Conservation (phyloP, 768 basidiomycete species). For the Suillus subalutaceus region DNA sequence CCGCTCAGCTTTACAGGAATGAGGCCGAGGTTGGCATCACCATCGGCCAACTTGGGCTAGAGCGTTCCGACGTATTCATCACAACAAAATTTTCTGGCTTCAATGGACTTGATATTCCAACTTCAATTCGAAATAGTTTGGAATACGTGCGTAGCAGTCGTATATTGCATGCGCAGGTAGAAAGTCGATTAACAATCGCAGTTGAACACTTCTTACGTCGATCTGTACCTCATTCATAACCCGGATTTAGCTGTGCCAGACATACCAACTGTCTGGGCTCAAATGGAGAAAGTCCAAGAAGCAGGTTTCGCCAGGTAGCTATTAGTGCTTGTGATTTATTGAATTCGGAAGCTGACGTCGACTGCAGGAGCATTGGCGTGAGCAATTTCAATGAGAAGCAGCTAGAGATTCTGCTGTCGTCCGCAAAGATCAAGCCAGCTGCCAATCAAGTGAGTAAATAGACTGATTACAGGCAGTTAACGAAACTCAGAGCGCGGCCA, state of each 20-base stretch:
- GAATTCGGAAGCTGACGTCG: not conserved
- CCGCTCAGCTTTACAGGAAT: conserved; percentile 62
- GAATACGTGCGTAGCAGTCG: conserved; percentile 46
- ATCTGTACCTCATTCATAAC: conserved; percentile 71
- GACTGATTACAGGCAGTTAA: not conserved
- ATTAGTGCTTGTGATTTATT: not conserved
- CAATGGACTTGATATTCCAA: conserved; percentile 52
- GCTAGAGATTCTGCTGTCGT: conserved; percentile 56
- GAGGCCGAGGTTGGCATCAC: conserved; percentile 48
- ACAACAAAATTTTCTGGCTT: conserved; percentile 67
- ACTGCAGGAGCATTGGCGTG: conserved; percentile 66
- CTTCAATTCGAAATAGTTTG: conserved; percentile 58
- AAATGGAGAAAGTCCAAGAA: conserved; percentile 61
- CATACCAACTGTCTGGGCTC: conserved; percentile 62
- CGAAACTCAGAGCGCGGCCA: not conserved
- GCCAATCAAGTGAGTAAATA: conserved; percentile 62
- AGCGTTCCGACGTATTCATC: conserved; percentile 58
- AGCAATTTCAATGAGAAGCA: conserved; percentile 66
- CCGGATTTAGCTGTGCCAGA: conserved; percentile 57
- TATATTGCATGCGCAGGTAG: not conserved
- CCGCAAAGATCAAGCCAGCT: conserved; percentile 63
- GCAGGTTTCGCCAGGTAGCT: conserved; percentile 59
- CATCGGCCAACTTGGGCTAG: conserved; percentile 54
- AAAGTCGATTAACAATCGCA: conserved; percentile 25
- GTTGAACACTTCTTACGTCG: conserved; percentile 67